A percentile compares a stretch with the other conserved stretches of the same genome.
Evolutionary conservation across 495 filamentous ascomycete genomes (phyloP).

Genomic region (Xeromyces bisporus): DNA sequence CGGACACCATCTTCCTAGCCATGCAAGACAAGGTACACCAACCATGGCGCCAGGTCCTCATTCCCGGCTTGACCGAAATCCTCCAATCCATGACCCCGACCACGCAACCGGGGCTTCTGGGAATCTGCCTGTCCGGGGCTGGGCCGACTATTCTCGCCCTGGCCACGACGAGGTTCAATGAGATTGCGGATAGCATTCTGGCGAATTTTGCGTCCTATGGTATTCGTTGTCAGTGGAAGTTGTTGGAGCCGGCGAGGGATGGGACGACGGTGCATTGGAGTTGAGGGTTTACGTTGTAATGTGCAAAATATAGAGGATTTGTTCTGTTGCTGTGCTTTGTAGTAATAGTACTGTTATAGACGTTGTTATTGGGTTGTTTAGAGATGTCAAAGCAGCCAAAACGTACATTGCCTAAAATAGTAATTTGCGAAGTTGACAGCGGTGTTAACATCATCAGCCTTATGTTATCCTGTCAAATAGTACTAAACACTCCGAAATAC

Average conservation of each 20-base stretch:
- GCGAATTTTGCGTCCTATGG: constrained; percentile 43
- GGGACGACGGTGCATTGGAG: constrained; percentile 46
- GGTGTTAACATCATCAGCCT: no score
- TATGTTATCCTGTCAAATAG: no score
- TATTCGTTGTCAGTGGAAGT: constrained; percentile 70
- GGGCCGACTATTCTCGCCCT: constrained; percentile 89
- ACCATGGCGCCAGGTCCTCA: constrained; percentile 73
- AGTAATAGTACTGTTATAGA: no score
- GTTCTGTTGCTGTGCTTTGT: no score
- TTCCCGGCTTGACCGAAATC: constrained; percentile 82
- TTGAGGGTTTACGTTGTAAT: constrained; percentile 5
- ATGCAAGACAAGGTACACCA: constrained; percentile 99
- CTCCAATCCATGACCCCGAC: constrained; percentile 70
- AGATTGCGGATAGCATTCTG: constrained; percentile 66
- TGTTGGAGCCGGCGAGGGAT: constrained; percentile 73
- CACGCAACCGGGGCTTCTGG: constrained; percentile 71
- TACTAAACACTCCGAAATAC: background rate
- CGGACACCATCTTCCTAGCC: constrained; percentile 80
- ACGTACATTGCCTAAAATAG: no score
- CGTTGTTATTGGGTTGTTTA: no score
- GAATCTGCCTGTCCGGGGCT: constrained; percentile 84
- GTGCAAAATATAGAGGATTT: background rate
- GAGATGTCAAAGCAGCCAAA: no score
- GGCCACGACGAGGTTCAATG: constrained; percentile 70
- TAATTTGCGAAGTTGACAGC: no score